Conservation (phyloP, 2,329 filamentous ascomycete species). For the Grosmannia clavigera region DNA sequence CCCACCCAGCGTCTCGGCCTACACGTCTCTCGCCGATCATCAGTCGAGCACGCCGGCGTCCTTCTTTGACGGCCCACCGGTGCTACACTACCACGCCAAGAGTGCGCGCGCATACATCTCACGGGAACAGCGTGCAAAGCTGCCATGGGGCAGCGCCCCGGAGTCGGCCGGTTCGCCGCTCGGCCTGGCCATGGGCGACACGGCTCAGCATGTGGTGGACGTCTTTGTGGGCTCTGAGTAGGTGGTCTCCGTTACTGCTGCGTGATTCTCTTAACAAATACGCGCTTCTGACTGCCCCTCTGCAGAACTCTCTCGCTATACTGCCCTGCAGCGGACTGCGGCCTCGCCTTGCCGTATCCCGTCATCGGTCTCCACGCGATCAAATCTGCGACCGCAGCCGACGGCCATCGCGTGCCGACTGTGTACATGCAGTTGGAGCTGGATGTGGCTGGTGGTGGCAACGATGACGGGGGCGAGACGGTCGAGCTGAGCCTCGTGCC, state of each 20-base stretch:
- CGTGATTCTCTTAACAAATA: background rate
- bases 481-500: constrained; percentile 59
- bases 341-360: constrained; percentile 61
- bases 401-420: constrained; percentile 27
- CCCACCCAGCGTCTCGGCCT: constrained; percentile 45
- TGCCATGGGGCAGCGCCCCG: constrained; percentile 38
- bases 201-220: constrained; percentile 37
- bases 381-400: constrained; percentile 37
- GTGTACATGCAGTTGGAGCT: constrained; percentile 60
- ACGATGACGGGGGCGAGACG: constrained; percentile 50
- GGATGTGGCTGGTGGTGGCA: constrained; percentile 39
- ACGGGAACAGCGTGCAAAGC: constrained; percentile 36
- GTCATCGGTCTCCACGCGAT: constrained; percentile 64
- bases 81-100: constrained; percentile 52
- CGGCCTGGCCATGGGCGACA: constrained; percentile 15
- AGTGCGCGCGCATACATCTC: constrained; percentile 46
- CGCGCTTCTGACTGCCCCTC: background rate
- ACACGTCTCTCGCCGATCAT: constrained; percentile 54
- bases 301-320: constrained; percentile 49
- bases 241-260: constrained; percentile 2
- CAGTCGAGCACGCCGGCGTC: constrained; percentile 59
- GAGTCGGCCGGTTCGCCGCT: constrained; percentile 21
- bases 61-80: constrained; percentile 59
- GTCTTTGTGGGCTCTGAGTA: constrained; percentile 49
- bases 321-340: constrained; percentile 42